A percentile compares a stretch with the other conserved stretches of the same genome.
phyloP scores from a whole-genome alignment of 1,284 basidiomycete genomes.

The Puccinia hordei region DNA sequence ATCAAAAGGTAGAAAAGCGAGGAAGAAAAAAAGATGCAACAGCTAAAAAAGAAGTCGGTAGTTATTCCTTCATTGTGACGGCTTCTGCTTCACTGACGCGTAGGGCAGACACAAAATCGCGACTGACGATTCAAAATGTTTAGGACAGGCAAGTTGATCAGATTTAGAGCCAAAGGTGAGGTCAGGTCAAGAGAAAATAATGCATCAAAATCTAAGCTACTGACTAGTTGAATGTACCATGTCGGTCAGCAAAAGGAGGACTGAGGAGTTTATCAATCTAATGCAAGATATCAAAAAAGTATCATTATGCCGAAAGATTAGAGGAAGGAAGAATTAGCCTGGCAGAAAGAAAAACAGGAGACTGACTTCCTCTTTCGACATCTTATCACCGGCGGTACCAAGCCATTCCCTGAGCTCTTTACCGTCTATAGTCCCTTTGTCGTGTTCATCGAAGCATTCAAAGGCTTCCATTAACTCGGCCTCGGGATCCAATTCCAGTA shows the following conservation, averaged over 20 bases:
- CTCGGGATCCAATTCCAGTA: conserved; percentile 87
- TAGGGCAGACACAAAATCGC: conserved; percentile 46
- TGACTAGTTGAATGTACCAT: conserved; percentile 49
- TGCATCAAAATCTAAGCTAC: not conserved
- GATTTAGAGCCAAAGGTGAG: not conserved
- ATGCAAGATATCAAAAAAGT: not conserved
- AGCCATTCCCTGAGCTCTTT: conserved; percentile 82
- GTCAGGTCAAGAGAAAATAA: not conserved
- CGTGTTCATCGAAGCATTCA: conserved; percentile 84
- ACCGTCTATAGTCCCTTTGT: conserved; percentile 76
- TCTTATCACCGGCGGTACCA: conserved; percentile 73
- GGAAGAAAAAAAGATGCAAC: not conserved
- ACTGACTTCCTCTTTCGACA: conserved; percentile 55
- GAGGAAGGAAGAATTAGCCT: not conserved
- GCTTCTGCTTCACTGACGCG: conserved; percentile 44
- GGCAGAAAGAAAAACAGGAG: not conserved
- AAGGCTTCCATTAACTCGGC: conserved; percentile 82
- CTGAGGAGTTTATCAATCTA: conserved; percentile 50
- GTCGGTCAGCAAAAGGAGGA: conserved; percentile 45
- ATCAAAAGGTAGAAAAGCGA: not conserved
- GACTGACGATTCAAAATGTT: not conserved
- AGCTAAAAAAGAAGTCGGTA: not conserved
- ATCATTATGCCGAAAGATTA: not conserved
- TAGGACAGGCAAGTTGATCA: not conserved
- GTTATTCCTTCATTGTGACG: conserved; percentile 36